These are phyloP conservation scores for Aureobasidium sp. DNA, from an alignment of 2,329 filamentous ascomycete species.

Conservation along the genomic window DNA sequence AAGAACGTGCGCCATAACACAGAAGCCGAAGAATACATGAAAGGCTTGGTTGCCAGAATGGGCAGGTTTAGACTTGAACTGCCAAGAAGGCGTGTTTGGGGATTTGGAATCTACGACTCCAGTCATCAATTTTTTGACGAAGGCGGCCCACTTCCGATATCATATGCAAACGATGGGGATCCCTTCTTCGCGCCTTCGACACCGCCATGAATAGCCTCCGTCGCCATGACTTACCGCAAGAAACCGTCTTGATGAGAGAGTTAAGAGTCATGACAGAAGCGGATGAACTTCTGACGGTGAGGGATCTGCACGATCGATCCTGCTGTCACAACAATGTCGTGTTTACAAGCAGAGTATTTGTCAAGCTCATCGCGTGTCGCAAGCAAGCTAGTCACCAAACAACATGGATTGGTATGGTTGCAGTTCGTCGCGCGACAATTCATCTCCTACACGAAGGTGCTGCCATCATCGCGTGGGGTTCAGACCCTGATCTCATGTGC, in stretches of 20 bases:
- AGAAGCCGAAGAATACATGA: background rate
- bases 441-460: background rate
- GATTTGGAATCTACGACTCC: background rate
- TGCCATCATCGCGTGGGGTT: background rate
- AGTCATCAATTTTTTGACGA: background rate
- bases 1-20: constrained; percentile 1
- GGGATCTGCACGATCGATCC: constrained; percentile 3
- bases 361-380: background rate
- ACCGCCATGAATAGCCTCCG: background rate
- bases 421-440: background rate
- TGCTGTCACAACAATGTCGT: background rate
- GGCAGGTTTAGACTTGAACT: constrained; percentile 5
- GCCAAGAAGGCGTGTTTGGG: background rate
- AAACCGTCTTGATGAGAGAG: background rate
- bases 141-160: background rate
- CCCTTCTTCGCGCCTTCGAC: background rate
- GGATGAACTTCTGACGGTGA: background rate
- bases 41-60: background rate
- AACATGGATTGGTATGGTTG: background rate
- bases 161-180: background rate
- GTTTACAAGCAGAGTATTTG: background rate
- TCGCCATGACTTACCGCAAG: background rate
- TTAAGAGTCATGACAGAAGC: background rate
- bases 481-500: background rate
- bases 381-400: background rate